These are phyloP conservation scores for Colletotrichum somersetense DNA, from an alignment of 2,329 filamentous ascomycete genomes.

Conservation along the genomic window DNA sequence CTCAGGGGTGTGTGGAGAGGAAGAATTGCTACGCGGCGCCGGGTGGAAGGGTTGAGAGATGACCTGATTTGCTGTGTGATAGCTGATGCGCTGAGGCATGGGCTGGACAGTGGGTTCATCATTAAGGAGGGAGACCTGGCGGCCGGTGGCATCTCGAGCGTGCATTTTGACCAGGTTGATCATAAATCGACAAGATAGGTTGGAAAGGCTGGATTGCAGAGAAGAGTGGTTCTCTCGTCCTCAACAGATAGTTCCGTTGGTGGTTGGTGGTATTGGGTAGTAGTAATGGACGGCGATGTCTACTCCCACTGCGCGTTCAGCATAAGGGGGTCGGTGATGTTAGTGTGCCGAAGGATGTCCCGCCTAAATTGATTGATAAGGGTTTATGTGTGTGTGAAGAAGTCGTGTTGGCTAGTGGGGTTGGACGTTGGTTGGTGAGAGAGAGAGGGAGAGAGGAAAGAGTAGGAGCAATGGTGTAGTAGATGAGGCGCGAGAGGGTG, in stretches of 20 bases:
- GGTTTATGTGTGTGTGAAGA: not conserved
- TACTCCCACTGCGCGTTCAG: not conserved
- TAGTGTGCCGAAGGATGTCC: not conserved
- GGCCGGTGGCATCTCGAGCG: constrained; percentile 67
- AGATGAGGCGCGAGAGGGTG: constrained; percentile 4
- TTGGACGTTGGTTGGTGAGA: not conserved
- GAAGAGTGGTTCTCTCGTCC: not conserved
- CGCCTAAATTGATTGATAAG: not conserved
- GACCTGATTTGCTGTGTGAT: constrained; percentile 52
- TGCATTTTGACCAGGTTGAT: constrained; percentile 57
- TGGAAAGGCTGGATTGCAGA: not conserved
- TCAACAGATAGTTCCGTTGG: not conserved
- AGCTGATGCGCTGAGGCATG: constrained; percentile 46
- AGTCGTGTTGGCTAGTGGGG: not conserved
- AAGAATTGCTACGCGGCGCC: constrained; percentile 56
- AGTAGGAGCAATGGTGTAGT: not conserved
- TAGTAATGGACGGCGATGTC: not conserved
- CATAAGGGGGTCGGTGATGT: not conserved
- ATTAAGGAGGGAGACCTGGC: constrained; percentile 71
- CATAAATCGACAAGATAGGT: not conserved
- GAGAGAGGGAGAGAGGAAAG: too few species aligned
- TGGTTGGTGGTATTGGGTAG: not conserved
- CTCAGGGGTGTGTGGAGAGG: constrained; percentile 66
- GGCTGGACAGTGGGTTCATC: constrained; percentile 55
- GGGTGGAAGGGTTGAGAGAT: constrained; percentile 51